Percentiles rank a stretch among this genome's conserved stretches.
These are phyloP conservation scores for Aspergillus pseudonomiae DNA, from an alignment of 2,329 filamentous ascomycete species.

Conservation along the genomic window DNA sequence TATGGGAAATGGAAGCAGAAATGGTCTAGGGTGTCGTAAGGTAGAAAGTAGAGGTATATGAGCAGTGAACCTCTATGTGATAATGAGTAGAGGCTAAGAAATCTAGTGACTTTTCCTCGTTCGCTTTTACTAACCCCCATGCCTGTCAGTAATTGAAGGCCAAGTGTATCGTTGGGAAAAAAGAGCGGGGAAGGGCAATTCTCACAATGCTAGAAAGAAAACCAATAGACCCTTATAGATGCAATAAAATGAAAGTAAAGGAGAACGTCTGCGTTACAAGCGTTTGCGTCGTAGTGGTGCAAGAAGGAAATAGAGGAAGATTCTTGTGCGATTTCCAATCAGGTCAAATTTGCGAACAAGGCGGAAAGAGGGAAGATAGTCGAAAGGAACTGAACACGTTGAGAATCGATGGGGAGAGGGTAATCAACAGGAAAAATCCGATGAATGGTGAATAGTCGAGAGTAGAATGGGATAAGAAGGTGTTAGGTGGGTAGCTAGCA, in stretches of 20 bases:
- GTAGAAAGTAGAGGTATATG: conserved; percentile 9
- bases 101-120: conserved; percentile 25
- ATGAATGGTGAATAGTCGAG: conserved; percentile 12
- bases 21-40: neutral
- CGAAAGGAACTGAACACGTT: conserved; percentile 16
- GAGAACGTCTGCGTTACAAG: conserved; percentile 14
- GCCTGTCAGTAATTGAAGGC: neutral
- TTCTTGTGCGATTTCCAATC: conserved; percentile 33
- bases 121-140: neutral
- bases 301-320: conserved; percentile 24
- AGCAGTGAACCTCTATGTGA: conserved; percentile 22
- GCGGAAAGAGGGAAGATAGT: conserved; percentile 17
- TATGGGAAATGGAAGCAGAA: conserved; percentile 1
- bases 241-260: conserved; percentile 13
- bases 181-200: conserved; percentile 3
- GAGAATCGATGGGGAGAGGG: conserved; percentile 11
- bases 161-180: neutral
- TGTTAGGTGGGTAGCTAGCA: conserved; percentile 12
- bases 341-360: conserved; percentile 21
- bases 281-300: neutral
- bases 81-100: conserved; percentile 15
- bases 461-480: conserved; percentile 9
- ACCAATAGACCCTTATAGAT: conserved; percentile 18
- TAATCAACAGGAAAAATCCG: conserved; percentile 6
- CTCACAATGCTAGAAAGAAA: conserved; percentile 36